Base-by-base conservation (phyloP, 352 stramenopile species). In the Pythium folliculosum region DNA sequence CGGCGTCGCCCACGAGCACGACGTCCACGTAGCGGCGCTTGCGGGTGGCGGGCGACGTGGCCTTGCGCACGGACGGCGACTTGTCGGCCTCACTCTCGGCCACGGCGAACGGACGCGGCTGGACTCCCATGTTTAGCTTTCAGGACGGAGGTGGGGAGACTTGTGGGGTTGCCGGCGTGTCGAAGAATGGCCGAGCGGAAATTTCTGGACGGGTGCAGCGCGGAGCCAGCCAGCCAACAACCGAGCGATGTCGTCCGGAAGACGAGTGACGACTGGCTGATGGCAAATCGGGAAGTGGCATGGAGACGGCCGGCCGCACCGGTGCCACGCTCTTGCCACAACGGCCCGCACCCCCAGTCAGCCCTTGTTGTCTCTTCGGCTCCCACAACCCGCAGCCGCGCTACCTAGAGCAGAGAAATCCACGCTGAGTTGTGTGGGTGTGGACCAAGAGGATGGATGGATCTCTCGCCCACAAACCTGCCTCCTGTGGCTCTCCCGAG, bases 1-100 rank as follows among this genome's bases (percentile, higher is more conserved):
- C 13, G 22, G 55, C 57, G 55, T 10, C 38, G 57, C 43, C 43
- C n/a, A 69, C n/a, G 16, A 73, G 59, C 59, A 72, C 65, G 30
- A 72, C 58, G 22, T 72, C 65, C 65, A 72, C 60, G 65, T 45
- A 73, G 37, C 67, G 60, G 40, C 67, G 67, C 67, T 73, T 73
- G 47, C 60, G 67, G n/a, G 25, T 58, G 27, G 53, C 51, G 13
- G 58, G 59, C 51, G 65, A 72, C 9, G 59, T 60, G 12, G 23
- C 49, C 14, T 57, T 60, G 30, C 43, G n/a, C 37, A 61, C 51
- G 1, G 58, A 63, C 14, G 65, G 58, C 49, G 65, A 72, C 27
- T 59, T 62, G 40, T 37, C 22, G 2, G 27, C 50, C 5, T 66
- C 22, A 30, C 49, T 56, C 16, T 51, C n/a, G 17, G 65, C 21